Base-by-base conservation (phyloP, 176 grass and related monocot genomes). In the Phoenix dactylifera region DNA sequence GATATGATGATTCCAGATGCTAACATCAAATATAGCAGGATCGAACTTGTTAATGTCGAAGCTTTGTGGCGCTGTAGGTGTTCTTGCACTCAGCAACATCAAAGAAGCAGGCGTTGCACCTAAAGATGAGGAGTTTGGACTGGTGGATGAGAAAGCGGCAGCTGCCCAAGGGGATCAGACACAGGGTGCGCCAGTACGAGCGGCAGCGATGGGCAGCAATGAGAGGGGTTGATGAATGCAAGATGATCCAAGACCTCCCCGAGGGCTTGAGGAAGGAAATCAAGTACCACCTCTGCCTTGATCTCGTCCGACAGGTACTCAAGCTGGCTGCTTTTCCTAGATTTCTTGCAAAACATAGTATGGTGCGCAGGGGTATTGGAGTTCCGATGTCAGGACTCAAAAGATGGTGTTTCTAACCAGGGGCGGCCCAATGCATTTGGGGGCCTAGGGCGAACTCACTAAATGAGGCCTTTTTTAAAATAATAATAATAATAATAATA, bases 1-100 rank as follows among this genome's bases (percentile, higher is more conserved):
- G 35, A 44, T 44, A 14, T 14, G 35, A 44, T 44, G 35, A 44
- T 14, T 44, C 35, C 10, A 3, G 10, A 44, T 12, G 0, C 12
- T 44, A 14, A 44, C 35, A 44, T 12, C 35, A 44, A 9, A 12
- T 44, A 44, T 2, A 3, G 35, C 35, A 44, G 35, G 35, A 14
- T 1, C 2, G 35, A 44, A 44, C 9, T 44, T 14, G 35, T 3
- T 44, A 12, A 44, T 12, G 35, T 44, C 35, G 10, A 44, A 44
- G 35, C 35, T 12, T 44, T 44, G 35, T 44, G 32, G 39, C 15
- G 4, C 51, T 55, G 24, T 54, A 81, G 78, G 80, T 84, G 72
- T 97, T 97, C 66, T 69, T 91, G 72, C 82, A 97, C 66, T 80
- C 92, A 25, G 91, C 92, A 30, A 97, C 92, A n/a, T 97, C 92